Evolutionary conservation across 805 yeast genomes (phyloP), one percentile per base, ranked within the genome.

Genomic region (Lachancea meyersii): DNA sequence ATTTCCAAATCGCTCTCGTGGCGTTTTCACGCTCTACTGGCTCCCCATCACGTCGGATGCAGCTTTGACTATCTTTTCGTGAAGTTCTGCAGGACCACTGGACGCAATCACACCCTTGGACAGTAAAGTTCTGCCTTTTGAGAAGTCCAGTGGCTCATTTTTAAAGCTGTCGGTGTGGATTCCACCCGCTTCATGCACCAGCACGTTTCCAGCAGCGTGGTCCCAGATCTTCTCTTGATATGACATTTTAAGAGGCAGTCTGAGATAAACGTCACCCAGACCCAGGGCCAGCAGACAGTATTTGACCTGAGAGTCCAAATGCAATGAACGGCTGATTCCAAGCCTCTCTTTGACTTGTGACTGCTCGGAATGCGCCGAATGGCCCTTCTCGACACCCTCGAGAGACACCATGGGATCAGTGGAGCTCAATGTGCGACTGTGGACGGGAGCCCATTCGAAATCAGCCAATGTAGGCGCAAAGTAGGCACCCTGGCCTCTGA

Each of bases 221-320:
- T 93, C 99, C 97, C 98, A 93, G 47, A 93, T 88, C 65, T 93
- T 93, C 61, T 93, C 99, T 54, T 86, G 75, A 61, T 89, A 93
- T 2, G 75, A 65, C 40, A 78, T 70, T 50, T 74, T 79, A 35
- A 81, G 77, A 11, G 99, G 99, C 45, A 94, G 67, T 52, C 99
- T 80, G 47, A 93, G 70, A 55, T 94, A 93, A 11, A 93, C 75
- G 54, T 93, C 97, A 3, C 96, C 97, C 43, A 83, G 82, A 27
- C 98, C 98, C 48, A 82, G 74, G 9, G 97, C 80, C 35, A 93
- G 72, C 13, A 89, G 78, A 68, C 97, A 91, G 68, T 93, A 93
- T 63, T 93, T 93, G 10, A 87, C 98, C 66, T 93, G 98, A 3
- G 96, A 87, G 64, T 93, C 99, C 68, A 94, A 71, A 54, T 89